Conservation (phyloP, 2,329 filamentous ascomycete genomes). For the Trichoderma lentiforme region DNA sequence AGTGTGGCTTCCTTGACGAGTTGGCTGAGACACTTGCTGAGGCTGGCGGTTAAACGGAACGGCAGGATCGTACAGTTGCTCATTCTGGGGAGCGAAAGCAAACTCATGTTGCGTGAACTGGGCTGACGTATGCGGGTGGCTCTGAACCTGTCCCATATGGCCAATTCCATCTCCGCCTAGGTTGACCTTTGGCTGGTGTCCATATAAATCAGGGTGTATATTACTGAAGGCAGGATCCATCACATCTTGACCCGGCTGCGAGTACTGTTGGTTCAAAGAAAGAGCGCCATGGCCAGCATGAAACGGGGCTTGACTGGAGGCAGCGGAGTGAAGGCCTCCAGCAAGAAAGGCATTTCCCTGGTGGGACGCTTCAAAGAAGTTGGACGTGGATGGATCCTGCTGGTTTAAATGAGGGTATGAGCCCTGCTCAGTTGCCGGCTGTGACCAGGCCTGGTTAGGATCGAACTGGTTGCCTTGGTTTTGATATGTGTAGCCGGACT, state of each 20-base stretch:
- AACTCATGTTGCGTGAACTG: conserved; percentile 36
- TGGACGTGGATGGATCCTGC: conserved; percentile 31
- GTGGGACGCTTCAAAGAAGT: conserved; percentile 36
- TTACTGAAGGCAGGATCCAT: conserved; percentile 38
- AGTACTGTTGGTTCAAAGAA: conserved; percentile 34
- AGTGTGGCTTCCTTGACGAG: conserved; percentile 33
- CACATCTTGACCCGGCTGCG: conserved; percentile 32
- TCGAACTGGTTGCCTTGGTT: conserved; percentile 38
- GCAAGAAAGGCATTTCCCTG: conserved; percentile 34
- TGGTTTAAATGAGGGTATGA: conserved; percentile 33
- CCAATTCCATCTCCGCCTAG: conserved; percentile 21
- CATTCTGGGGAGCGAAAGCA: conserved; percentile 32
- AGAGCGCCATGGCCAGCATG: conserved; percentile 32
- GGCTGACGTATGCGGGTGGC: conserved; percentile 30
- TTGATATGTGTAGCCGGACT: conserved; percentile 33
- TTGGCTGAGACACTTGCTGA: conserved; percentile 34
- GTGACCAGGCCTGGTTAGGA: conserved; percentile 38
- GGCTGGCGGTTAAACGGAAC: conserved; percentile 32
- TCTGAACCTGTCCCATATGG: conserved; percentile 31
- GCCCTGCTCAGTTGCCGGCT: conserved; percentile 34
- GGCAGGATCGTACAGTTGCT: conserved; percentile 32
- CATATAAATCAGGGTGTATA: conserved; percentile 38
- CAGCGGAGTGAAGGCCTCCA: conserved; percentile 30
- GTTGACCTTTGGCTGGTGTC: conserved; percentile 34
- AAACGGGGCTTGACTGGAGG: conserved; percentile 30